Conservation (phyloP, 345 rosid species). For the Cardamine resedifolia region DNA sequence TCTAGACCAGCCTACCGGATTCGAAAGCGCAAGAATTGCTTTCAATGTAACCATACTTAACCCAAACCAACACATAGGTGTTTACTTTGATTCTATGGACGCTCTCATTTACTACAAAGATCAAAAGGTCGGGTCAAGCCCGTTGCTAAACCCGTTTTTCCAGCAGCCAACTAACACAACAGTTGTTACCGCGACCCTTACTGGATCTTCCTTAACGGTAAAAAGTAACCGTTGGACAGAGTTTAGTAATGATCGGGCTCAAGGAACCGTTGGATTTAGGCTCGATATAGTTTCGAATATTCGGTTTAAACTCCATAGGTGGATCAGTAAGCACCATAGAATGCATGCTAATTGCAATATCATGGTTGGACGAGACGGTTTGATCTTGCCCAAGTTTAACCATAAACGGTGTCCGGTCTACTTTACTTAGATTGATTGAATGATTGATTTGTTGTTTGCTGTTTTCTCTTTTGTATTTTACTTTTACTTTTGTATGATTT, state of each 20-base stretch:
- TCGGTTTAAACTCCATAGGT: constrained; percentile 60
- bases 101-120: constrained; percentile 64
- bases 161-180: constrained; percentile 79
- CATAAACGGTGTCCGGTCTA: constrained; percentile 72
- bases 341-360: constrained; percentile 67
- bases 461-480: constrained; percentile 11
- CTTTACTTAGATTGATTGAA: constrained; percentile 51
- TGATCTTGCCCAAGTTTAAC: constrained; percentile 45
- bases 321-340: constrained; percentile 59
- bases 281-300: constrained; percentile 59
- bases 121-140: constrained; percentile 53
- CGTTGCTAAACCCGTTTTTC: constrained; percentile 45
- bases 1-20: constrained; percentile 52
- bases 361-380: constrained; percentile 61
- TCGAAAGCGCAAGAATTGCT: constrained; percentile 52
- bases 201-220: constrained; percentile 63
- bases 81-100: constrained; percentile 52
- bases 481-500: constrained; percentile 16
- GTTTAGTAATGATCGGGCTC: constrained; percentile 58
- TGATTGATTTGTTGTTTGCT: constrained; percentile 6
- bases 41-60: constrained; percentile 72
- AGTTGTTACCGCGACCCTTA: constrained; percentile 35
- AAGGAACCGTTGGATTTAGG: constrained; percentile 56
- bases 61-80: constrained; percentile 66
- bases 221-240: constrained; percentile 62